These are phyloP conservation scores for Cordyceps cateniannulata DNA, from an alignment of 2,329 filamentous ascomycete genomes.

Conservation along the genomic window DNA sequence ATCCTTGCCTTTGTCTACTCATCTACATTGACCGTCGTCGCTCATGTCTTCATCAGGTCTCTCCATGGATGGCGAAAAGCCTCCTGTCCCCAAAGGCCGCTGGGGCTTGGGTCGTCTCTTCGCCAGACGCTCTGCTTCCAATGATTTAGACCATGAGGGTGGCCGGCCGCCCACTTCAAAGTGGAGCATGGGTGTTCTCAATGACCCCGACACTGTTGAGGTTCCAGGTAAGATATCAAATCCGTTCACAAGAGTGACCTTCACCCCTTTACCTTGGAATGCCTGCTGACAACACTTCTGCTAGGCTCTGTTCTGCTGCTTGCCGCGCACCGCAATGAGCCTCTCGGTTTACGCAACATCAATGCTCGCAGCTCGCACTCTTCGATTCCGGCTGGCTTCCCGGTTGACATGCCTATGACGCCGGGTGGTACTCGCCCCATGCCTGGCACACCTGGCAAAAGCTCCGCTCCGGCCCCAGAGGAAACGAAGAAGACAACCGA, in stretches of 20 bases:
- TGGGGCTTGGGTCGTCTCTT: constrained; percentile 15
- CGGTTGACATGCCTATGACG: constrained; percentile 28
- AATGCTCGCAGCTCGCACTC: constrained; percentile 53
- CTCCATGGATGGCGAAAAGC: constrained; percentile 7
- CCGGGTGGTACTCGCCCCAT: constrained; percentile 21
- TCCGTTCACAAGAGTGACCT: no score
- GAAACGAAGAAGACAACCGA: constrained; percentile 65
- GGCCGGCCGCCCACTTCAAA: constrained; percentile 24
- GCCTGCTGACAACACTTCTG: not conserved
- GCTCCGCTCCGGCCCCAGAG: constrained; percentile 13
- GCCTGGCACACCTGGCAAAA: constrained; percentile 8
- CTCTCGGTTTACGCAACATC: constrained; percentile 51
- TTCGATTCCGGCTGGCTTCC: constrained; percentile 43
- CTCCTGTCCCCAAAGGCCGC: not conserved
- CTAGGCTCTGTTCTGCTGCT: constrained; percentile 53
- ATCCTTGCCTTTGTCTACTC: not conserved
- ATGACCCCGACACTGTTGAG: constrained; percentile 73
- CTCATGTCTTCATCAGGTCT: constrained; percentile 8
- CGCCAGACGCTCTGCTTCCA: constrained; percentile 6
- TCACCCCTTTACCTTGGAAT: not conserved
- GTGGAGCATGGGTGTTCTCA: constrained; percentile 74
- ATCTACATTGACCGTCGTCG: not conserved
- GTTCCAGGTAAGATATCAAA: constrained; percentile 63
- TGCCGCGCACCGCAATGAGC: constrained; percentile 49
- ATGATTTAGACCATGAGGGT: constrained; percentile 4